phyloP scores from a whole-genome alignment of 177 flowering plant genomes.

The Vitis hybrid region DNA sequence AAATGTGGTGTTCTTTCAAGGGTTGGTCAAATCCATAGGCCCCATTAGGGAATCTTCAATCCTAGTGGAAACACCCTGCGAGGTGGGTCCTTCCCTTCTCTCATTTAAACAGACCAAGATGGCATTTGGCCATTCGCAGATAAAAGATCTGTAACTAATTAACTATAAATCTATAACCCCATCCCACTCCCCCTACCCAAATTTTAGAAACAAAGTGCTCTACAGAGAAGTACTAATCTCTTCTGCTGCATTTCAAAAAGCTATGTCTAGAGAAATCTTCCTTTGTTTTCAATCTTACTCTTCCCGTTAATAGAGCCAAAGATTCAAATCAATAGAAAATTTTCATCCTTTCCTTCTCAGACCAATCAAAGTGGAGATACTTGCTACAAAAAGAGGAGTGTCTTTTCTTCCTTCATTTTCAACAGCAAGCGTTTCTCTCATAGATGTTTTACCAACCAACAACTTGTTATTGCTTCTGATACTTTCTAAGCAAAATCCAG shows the following conservation, averaged over 20 bases:
- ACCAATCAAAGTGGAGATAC: background rate
- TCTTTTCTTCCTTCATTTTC: background rate
- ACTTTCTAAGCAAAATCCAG: too few species aligned
- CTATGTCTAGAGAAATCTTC: too few species aligned
- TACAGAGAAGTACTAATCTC: too few species aligned
- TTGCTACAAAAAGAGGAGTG: too few species aligned
- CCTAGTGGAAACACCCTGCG: slow-evolving; percentile 11
- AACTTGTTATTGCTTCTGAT: background rate
- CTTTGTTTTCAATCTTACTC: too few species aligned
- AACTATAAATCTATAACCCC: too few species aligned
- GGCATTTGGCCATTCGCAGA: too few species aligned
- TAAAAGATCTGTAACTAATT: too few species aligned
- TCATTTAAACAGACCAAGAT: background rate
- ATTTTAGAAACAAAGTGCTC: background rate
- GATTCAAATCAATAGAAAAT: too few species aligned
- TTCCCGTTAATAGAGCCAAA: too few species aligned
- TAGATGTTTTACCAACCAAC: slow-evolving; percentile 11
- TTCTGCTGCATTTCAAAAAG: too few species aligned
- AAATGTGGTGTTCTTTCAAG: slow-evolving; percentile 1
- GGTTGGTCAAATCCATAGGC: slow-evolving; percentile 16
- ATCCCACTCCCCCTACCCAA: background rate
- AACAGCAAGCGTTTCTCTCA: background rate
- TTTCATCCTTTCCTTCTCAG: background rate
- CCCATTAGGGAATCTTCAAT: slow-evolving; percentile 6
- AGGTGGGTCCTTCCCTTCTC: background rate